Base-by-base conservation (phyloP, 495 filamentous ascomycete species). In the Terfezia claveryi region DNA sequence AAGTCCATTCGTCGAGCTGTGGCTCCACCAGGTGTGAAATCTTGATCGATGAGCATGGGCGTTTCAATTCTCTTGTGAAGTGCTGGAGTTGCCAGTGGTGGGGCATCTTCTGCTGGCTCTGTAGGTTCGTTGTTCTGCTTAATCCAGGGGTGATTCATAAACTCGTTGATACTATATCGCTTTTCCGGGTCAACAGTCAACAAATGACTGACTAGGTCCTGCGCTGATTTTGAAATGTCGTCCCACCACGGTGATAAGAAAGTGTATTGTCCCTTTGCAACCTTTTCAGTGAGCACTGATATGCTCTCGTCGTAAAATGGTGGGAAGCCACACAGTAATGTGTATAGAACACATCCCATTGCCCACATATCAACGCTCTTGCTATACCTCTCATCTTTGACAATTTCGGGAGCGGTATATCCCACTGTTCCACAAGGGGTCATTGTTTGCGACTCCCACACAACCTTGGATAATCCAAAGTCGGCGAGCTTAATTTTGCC, bases 341-440 rank as follows among this genome's bases (percentile, higher is more conserved):
- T 98, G 68, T 98, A 98, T 16, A 98, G 76, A 8, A 98, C 91
- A 69, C 91, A 98, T 10, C 91, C 91, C 38, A 98, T 68, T 11
- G 91, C 91, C 91, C 91, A 98, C 91, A 98, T 98, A 59, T 98
- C 91, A 44, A 98, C 91, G 61, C 86, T 88, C 72, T 96, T 98
- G 8, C 91, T 96, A 64, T 98, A 98, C 38, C 89, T 79, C 67
- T 98, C 91, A 69, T 98, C 91, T 69, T 96, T 96, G 54, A 98
- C 91, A 52, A 98, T 98, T 68, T 98, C 91, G 6, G 91, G 91
- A n/a, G 91, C 91, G 14, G 91, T 96, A 67, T 98, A 98, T 36
- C 91, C 91, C 54, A 96, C 91, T 4, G 91, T 98, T 37, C 91
- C 91, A 68, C 91, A 98, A 20, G 91, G 91, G 2, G 91, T 98